Conservation (phyloP, 495 filamentous ascomycete genomes). For the Penicillium mononematosum region DNA sequence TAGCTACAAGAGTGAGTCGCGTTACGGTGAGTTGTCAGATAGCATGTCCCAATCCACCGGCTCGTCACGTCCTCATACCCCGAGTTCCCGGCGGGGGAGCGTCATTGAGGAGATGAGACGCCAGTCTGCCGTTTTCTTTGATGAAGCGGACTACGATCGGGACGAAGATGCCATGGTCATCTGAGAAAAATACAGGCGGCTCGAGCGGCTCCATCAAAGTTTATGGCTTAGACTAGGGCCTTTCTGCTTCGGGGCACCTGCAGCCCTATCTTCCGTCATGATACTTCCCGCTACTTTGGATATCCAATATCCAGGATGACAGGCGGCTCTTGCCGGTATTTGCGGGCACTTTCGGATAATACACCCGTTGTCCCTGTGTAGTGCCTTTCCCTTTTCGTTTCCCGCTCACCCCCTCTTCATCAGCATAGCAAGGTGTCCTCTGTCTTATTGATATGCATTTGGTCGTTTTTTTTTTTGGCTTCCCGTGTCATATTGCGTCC, state of each 20-base stretch:
- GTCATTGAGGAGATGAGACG: conserved; percentile 58
- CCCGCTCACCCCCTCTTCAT: not conserved
- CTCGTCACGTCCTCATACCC: conserved; percentile 29
- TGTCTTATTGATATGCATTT: conserved; percentile 6
- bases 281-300: conserved; percentile 6
- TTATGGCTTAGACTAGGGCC: conserved; percentile 15
- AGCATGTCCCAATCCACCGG: conserved; percentile 29
- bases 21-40: conserved; percentile 25
- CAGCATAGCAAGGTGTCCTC: conserved; percentile 11
- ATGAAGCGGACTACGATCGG: conserved; percentile 49
- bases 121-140: conserved; percentile 63
- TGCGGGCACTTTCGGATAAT: conserved; percentile 12
- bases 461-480: not conserved
- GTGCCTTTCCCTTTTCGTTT: conserved; percentile 8
- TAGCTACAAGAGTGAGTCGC: conserved; percentile 27
- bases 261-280: conserved; percentile 21
- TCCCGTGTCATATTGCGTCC: not conserved
- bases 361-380: not conserved
- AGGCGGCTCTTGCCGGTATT: conserved; percentile 25
- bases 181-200: conserved; percentile 20
- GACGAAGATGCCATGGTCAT: conserved; percentile 31
- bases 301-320: conserved; percentile 23
- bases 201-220: conserved; percentile 15
- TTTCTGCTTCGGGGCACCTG: conserved; percentile 22
- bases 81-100: conserved; percentile 38